phyloP scores from a whole-genome alignment of 2,329 filamentous ascomycete genomes.

The Annulohypoxylon truncatum region DNA sequence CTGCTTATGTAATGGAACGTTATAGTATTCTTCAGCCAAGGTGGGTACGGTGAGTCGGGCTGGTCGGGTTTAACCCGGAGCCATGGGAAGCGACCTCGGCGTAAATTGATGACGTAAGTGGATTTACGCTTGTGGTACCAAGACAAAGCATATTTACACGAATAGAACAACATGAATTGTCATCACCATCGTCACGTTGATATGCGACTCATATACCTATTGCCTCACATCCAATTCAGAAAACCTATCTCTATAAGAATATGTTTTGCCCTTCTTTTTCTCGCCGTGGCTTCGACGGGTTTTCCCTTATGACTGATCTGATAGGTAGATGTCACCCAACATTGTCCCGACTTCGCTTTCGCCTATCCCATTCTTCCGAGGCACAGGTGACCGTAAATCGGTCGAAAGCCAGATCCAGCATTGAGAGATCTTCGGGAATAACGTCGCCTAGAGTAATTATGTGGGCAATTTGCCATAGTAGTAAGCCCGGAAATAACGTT shows the following conservation, averaged over 20 bases:
- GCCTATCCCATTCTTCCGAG: background rate
- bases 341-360: conserved; percentile 32
- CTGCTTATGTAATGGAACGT: background rate
- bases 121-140: background rate
- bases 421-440: conserved; percentile 27
- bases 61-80: background rate
- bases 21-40: too few relatives aligned
- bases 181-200: background rate
- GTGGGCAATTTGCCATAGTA: conserved; percentile 1
- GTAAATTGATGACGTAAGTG: background rate
- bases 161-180: background rate
- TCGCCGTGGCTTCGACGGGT: background rate
- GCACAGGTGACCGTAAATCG: conserved; percentile 18
- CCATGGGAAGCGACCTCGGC: conserved; percentile 10
- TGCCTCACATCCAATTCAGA: background rate
- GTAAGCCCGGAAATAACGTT: conserved; percentile 24
- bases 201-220: background rate
- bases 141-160: background rate
- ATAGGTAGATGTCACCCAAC: background rate
- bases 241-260: background rate
- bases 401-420: conserved; percentile 20
- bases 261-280: background rate
- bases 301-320: background rate
- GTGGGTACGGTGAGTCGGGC: too few relatives aligned
- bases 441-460: background rate